Evolutionary conservation across 2,329 filamentous ascomycete genomes (phyloP).

Genomic region (Magnaporthiopsis incrustans): DNA sequence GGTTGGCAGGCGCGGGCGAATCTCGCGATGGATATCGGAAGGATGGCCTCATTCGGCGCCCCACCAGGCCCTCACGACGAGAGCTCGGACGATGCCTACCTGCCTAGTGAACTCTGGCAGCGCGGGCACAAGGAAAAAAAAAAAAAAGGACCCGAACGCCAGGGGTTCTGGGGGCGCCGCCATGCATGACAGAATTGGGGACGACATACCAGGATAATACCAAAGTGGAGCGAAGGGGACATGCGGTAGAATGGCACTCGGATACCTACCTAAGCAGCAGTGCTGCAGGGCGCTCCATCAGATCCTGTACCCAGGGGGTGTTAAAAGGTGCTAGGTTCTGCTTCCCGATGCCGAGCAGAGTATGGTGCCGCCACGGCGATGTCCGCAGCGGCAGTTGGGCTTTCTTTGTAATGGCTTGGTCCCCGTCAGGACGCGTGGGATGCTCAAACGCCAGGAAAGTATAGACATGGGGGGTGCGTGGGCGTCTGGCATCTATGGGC

Average conservation of each 20-base stretch:
- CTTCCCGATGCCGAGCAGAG: not conserved
- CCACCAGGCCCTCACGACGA: not conserved
- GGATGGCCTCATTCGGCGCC: too few relatives aligned
- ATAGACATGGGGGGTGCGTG: not conserved
- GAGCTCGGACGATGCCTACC: not conserved
- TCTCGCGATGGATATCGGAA: not conserved
- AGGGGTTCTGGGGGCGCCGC: not conserved
- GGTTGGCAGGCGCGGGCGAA: not conserved
- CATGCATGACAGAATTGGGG: slow-evolving; percentile 5
- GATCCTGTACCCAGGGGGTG: not conserved
- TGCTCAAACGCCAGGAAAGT: not conserved
- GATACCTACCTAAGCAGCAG: too few relatives aligned
- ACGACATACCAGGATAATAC: not conserved
- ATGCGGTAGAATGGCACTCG: not conserved
- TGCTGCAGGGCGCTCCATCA: not conserved
- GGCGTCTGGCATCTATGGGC: not conserved
- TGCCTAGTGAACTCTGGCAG: not conserved
- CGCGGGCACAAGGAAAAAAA: not conserved
- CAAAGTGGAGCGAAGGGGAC: not conserved
- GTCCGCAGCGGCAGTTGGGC: not conserved
- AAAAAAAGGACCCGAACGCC: not conserved
- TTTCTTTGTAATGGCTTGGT: not conserved
- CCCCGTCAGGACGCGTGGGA: not conserved
- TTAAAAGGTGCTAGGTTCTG: not conserved
- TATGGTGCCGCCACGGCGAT: not conserved